phyloP scores from a whole-genome alignment of 805 yeast species.

The Candida boidinii region DNA sequence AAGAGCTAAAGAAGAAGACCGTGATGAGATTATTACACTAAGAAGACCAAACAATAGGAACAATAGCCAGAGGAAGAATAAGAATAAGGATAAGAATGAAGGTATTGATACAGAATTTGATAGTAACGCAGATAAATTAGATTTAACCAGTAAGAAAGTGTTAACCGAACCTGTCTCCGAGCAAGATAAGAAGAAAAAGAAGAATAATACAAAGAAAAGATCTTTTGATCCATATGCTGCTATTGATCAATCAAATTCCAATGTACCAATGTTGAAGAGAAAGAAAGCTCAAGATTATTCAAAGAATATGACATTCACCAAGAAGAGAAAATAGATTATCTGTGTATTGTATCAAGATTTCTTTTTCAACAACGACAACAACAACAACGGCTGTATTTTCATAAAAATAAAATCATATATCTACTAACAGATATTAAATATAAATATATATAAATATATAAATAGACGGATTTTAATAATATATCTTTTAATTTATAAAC shows the following conservation, averaged over 20 bases:
- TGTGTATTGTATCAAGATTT: conserved; percentile 3
- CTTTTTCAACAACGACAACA: too few relatives aligned
- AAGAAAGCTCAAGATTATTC: conserved; percentile 19
- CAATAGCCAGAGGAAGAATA: conserved; percentile 14
- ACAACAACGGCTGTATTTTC: too few relatives aligned
- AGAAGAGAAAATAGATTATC: conserved; percentile 9
- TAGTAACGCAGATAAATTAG: conserved; percentile 13
- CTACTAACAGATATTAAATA: too few relatives aligned
- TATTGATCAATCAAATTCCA: conserved; percentile 7
- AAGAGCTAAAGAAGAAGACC: conserved; percentile 17
- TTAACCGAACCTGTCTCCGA: conserved; percentile 4
- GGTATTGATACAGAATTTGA: conserved; percentile 19
- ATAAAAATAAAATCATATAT: too few relatives aligned
- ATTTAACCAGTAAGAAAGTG: conserved; percentile 13
- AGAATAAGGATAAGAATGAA: conserved; percentile 4
- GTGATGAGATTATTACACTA: conserved; percentile 23
- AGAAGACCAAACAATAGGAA: conserved; percentile 18
- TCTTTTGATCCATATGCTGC: conserved; percentile 53
- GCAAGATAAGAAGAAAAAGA: conserved; percentile 4
- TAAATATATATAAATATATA: too few relatives aligned
- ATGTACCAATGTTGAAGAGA: conserved; percentile 14
- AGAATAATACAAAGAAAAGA: conserved; percentile 23
- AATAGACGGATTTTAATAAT: too few relatives aligned
- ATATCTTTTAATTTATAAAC: too few relatives aligned
- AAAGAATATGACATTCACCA: conserved; percentile 20